A percentile compares a stretch with the other conserved stretches of the same genome.
Evolutionary conservation across 495 filamentous ascomycete genomes (phyloP).

Genomic region (Niebla homalea): DNA sequence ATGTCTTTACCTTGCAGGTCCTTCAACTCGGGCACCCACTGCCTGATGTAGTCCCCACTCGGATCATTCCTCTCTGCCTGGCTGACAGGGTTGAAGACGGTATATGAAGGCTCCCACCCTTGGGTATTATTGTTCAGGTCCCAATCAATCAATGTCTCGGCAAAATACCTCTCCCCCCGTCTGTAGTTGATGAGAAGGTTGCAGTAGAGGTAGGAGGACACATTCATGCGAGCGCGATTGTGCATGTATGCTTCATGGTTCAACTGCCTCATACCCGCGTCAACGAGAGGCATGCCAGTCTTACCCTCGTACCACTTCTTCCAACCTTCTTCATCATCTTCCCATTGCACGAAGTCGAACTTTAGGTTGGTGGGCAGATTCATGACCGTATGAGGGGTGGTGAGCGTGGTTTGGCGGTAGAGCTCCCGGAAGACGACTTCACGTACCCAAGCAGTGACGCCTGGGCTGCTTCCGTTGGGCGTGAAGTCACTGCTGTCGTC

Average conservation of each 20-base stretch:
- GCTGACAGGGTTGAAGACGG: constrained; percentile 30
- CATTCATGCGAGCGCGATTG: constrained; percentile 34
- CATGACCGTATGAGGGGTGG: constrained; percentile 30
- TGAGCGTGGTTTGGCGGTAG: constrained; percentile 29
- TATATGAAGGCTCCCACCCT: constrained; percentile 33
- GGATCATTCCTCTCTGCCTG: constrained; percentile 43
- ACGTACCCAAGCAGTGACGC: constrained; percentile 29
- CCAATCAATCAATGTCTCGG: constrained; percentile 32
- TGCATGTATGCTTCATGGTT: constrained; percentile 34
- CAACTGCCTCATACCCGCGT: constrained; percentile 34
- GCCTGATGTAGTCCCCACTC: constrained; percentile 53
- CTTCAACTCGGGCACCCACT: constrained; percentile 53
- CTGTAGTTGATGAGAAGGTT: constrained; percentile 33
- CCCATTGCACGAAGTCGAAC: constrained; percentile 33
- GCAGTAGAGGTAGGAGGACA: constrained; percentile 24
- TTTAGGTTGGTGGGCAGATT: constrained; percentile 34
- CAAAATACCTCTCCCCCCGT: constrained; percentile 31
- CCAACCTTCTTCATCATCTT: constrained; percentile 33
- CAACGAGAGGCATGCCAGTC: constrained; percentile 31
- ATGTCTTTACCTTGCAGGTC: constrained; percentile 29
- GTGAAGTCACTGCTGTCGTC: constrained; percentile 20
- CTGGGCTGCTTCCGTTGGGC: constrained; percentile 9
- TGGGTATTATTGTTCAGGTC: constrained; percentile 33
- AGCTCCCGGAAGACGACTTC: constrained; percentile 35
- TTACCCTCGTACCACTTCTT: constrained; percentile 29